Evolutionary conservation across 805 yeast species (phyloP).

Genomic region (Ogataea methylovora): DNA sequence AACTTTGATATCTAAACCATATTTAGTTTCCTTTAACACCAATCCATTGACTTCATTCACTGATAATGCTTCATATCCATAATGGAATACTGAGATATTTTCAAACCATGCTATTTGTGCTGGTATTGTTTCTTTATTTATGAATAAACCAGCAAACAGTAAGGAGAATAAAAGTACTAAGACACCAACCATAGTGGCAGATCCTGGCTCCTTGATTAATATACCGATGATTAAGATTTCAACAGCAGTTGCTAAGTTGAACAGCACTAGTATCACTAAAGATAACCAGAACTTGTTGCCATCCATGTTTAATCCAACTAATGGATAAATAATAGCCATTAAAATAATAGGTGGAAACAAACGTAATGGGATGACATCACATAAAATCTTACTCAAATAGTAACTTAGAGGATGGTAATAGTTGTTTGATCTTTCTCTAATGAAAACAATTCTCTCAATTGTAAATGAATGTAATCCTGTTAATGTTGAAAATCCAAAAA

Average conservation of each 20-base stretch:
- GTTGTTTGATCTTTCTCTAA: constrained; percentile 91
- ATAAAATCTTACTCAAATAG: constrained; percentile 74
- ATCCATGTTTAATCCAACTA: constrained; percentile 80
- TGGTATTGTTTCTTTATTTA: constrained; percentile 62
- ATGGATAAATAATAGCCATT: constrained; percentile 76
- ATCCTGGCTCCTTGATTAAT: constrained; percentile 79
- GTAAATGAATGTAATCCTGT: constrained; percentile 90
- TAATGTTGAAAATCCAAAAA: constrained; percentile 90
- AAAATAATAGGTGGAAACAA: constrained; percentile 87
- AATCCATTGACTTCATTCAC: constrained; percentile 90
- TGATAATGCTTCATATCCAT: constrained; percentile 87
- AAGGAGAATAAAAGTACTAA: constrained; percentile 76
- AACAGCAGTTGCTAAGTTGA: constrained; percentile 80
- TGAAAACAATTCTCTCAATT: constrained; percentile 78
- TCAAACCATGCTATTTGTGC: constrained; percentile 60
- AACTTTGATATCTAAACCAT: constrained; percentile 88
- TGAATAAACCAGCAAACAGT: constrained; percentile 87
- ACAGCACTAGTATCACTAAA: constrained; percentile 61
- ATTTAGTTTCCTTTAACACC: constrained; percentile 78
- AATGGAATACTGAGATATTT: constrained; percentile 86
- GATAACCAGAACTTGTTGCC: constrained; percentile 68
- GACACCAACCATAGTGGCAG: constrained; percentile 85
- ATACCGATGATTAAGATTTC: constrained; percentile 87
- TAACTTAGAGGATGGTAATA: constrained; percentile 86
- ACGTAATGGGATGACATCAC: constrained; percentile 90